A percentile compares a stretch with the other conserved stretches of the same genome.
These are phyloP conservation scores for Calamus simplicifolius DNA, from an alignment of 176 grass and related monocot genomes.

Conservation along the genomic window DNA sequence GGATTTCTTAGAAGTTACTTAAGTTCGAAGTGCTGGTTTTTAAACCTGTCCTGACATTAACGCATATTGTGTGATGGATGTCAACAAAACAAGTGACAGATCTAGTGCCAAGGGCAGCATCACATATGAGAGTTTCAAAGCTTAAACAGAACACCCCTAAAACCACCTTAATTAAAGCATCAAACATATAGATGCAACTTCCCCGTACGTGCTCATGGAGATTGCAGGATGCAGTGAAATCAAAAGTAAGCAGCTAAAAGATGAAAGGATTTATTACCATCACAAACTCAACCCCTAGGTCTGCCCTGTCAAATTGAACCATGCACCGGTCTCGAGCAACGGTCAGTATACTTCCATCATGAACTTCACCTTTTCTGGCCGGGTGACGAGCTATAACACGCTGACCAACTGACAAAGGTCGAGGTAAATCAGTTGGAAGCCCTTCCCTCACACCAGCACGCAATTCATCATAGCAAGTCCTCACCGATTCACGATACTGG, in stretches of 20 bases:
- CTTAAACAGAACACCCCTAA: too few species aligned
- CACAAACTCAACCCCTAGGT: slow-evolving; percentile 32
- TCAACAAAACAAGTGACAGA: too few species aligned
- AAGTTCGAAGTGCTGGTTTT: too few species aligned
- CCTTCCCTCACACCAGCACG: slow-evolving; percentile 32
- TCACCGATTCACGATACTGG: slow-evolving; percentile 44
- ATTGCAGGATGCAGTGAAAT: too few species aligned
- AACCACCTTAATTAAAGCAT: too few species aligned
- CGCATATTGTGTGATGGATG: too few species aligned
- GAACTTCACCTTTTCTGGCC: slow-evolving; percentile 51
- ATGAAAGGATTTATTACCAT: slow-evolving; percentile 40
- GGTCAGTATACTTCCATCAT: slow-evolving; percentile 39
- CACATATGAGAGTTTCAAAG: too few species aligned
- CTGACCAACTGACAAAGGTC: slow-evolving; percentile 56
- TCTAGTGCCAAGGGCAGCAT: too few species aligned
- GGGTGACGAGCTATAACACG: slow-evolving; percentile 46
- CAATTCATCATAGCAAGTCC: slow-evolving; percentile 38
- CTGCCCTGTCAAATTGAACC: slow-evolving; percentile 51
- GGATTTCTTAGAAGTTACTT: too few species aligned
- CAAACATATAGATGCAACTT: too few species aligned
- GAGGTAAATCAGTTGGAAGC: slow-evolving; percentile 48
- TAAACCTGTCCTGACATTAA: too few species aligned
- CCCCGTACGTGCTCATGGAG: too few species aligned
- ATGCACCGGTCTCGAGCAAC: slow-evolving; percentile 30
- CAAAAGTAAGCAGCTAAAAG: neutral